Evolutionary conservation across 805 yeast genomes (phyloP), one percentile per base, ranked within the genome.

Genomic region (Lipomyces starkeyi): DNA sequence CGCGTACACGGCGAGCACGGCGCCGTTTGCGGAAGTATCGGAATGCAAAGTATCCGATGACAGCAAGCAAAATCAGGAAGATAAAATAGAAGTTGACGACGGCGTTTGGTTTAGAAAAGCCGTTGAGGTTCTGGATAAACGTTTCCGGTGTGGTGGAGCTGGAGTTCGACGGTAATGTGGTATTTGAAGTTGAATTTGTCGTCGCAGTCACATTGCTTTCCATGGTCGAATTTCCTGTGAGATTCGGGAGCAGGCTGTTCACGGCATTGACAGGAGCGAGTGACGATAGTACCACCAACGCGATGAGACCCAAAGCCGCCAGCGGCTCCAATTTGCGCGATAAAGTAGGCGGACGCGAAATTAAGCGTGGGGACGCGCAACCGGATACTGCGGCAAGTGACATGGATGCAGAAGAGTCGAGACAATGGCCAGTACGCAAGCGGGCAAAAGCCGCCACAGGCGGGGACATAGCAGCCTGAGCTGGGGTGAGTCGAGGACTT

Each of bases 81-180:
- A 68, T 62, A 43, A 68, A 68, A 58, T 66, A 68, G 32, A 68
- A 66, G 47, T 68, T 68, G 56, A 59, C 69, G 17, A 68, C 64
- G 7, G 53, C 35, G 55, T 66, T 68, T 7, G 70, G 71, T 29
- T 61, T 62, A 4, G 71, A 68, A 29, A 68, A 61, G 49, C 70
- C 67, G 35, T 63, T 61, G 17, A 68, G 52, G 22, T 40, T 58
- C 62, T 29, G 27, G 35, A 66, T 63, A 47, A 68, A 65, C 32
- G 64, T 40, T 14, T 63, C 43, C 14, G 67, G 52, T 1, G 69
- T 35, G 17, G 63, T 49, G 62, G 17, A 17, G 53, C 40, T 17
- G 53, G 64, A 61, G 9, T 27, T 52, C 52, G 64, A 40, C 29
- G 67, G 55, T 8, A 35, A 20, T 2, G 67, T 58, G 17, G 66